Conservation (phyloP, 108 stramenopile genomes). For the Conticribra guillardii region DNA sequence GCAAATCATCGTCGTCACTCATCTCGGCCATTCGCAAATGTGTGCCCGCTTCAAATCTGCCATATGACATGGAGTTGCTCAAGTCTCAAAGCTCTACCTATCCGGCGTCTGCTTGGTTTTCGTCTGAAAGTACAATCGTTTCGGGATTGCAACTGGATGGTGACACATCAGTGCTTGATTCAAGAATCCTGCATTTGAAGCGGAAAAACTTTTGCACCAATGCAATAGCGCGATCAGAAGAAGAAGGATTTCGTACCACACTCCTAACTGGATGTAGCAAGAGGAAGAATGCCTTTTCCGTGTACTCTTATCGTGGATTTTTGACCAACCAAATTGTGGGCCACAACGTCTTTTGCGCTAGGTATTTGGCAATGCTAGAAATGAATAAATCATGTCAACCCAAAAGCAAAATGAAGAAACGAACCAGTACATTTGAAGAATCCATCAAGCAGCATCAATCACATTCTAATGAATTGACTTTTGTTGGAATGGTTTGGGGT, state of each 20-base stretch:
- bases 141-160: not conserved
- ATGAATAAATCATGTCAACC: slow-evolving; percentile 14
- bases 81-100: slow-evolving; percentile 18
- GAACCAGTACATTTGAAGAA: not conserved
- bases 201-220: slow-evolving; percentile 24
- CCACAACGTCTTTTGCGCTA: slow-evolving; percentile 15
- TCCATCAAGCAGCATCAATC: no score
- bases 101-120: slow-evolving; percentile 36
- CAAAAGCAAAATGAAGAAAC: not conserved
- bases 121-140: not conserved
- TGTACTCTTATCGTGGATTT: slow-evolving; percentile 37
- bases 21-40: slow-evolving; percentile 17
- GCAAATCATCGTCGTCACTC: not conserved
- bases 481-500: slow-evolving; percentile 7
- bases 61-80: slow-evolving; percentile 3
- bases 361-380: slow-evolving; percentile 37
- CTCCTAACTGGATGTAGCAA: slow-evolving; percentile 35
- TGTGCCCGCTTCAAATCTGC: not conserved
- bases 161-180: slow-evolving; percentile 3
- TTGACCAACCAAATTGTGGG: slow-evolving; percentile 44
- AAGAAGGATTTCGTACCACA: slow-evolving; percentile 19
- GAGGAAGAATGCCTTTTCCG: not conserved
- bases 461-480: slow-evolving; percentile 8
- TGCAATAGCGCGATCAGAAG: slow-evolving; percentile 7
- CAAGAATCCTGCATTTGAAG: slow-evolving; percentile 3